A percentile compares a stretch with the other conserved stretches of the same genome.
These are phyloP conservation scores for Gossypium trilobum DNA, from an alignment of 441 rosid species.

Conservation along the genomic window DNA sequence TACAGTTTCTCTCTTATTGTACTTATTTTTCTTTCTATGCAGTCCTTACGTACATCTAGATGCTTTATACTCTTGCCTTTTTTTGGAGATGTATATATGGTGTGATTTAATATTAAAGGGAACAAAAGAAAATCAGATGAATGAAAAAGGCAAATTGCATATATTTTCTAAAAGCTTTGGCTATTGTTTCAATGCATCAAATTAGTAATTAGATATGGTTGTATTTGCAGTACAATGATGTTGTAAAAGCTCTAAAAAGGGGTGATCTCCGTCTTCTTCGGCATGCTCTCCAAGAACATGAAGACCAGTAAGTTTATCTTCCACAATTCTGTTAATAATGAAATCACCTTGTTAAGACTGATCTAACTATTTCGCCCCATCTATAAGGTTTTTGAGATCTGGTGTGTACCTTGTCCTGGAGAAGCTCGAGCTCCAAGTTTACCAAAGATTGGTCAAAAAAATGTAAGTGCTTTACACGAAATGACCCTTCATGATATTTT, in stretches of 20 bases:
- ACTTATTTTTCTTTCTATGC: neutral
- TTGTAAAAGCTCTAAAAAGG: slow-evolving; percentile 58
- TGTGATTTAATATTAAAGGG: neutral
- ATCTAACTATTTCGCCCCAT: neutral
- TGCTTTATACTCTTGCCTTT: neutral
- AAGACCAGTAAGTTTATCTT: slow-evolving; percentile 49
- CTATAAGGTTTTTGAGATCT: slow-evolving; percentile 64
- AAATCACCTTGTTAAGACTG: neutral
- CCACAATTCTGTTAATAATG: slow-evolving; percentile 8
- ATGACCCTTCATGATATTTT: neutral
- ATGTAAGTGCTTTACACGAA: slow-evolving; percentile 32
- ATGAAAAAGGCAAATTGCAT: neutral
- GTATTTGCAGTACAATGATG: slow-evolving; percentile 51
- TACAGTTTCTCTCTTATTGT: slow-evolving; percentile 15
- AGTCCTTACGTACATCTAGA: slow-evolving; percentile 4
- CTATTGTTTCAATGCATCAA: neutral
- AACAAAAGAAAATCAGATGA: neutral
- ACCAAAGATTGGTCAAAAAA: slow-evolving; percentile 55
- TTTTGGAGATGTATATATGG: neutral
- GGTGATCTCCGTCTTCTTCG: slow-evolving; percentile 91
- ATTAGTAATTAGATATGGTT: slow-evolving; percentile 18
- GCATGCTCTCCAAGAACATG: slow-evolving; percentile 70
- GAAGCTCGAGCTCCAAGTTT: slow-evolving; percentile 90
- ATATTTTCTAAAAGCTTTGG: neutral
- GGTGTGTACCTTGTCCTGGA: slow-evolving; percentile 92